These are phyloP conservation scores for Paspalum vaginatum DNA, from an alignment of 176 grass and related monocot species.

Conservation along the genomic window DNA sequence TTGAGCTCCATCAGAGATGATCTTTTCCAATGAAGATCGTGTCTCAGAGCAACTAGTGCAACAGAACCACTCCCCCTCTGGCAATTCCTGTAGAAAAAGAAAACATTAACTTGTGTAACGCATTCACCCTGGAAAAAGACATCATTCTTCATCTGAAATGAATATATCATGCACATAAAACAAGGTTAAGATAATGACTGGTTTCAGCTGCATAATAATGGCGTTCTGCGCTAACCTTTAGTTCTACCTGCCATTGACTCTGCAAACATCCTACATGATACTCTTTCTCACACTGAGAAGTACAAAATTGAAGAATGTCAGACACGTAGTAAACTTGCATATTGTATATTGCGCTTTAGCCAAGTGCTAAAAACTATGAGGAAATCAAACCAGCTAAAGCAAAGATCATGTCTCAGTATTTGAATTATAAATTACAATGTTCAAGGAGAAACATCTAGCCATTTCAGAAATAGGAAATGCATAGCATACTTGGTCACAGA, in stretches of 20 bases:
- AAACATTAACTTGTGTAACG: constrained; percentile 13
- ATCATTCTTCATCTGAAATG: constrained; percentile 5
- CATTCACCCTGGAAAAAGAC: neutral
- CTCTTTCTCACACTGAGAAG: constrained; percentile 91
- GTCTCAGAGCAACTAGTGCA: constrained; percentile 57
- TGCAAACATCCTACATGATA: constrained; percentile 89
- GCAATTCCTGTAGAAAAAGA: constrained; percentile 71
- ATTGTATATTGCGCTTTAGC: neutral
- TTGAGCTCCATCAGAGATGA: constrained; percentile 58
- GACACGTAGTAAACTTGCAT: constrained; percentile 11
- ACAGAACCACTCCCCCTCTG: constrained; percentile 93
- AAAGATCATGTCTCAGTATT: constrained; percentile 3
- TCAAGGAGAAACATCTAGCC: constrained; percentile 21
- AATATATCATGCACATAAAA: constrained; percentile 20
- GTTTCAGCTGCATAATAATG: constrained; percentile 5
- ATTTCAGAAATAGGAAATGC: constrained; percentile 19
- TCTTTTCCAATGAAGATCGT: constrained; percentile 63
- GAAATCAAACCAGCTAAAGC: neutral
- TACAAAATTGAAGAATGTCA: constrained; percentile 28
- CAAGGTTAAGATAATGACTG: constrained; percentile 1
- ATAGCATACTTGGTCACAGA: constrained; percentile 92
- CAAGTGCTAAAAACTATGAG: neutral
- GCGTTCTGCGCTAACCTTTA: constrained; percentile 53
- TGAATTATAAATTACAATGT: constrained; percentile 14
- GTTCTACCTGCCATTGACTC: constrained; percentile 60